Base-by-base conservation (phyloP, 345 rosid species). In the Eucalyptus viminalis region DNA sequence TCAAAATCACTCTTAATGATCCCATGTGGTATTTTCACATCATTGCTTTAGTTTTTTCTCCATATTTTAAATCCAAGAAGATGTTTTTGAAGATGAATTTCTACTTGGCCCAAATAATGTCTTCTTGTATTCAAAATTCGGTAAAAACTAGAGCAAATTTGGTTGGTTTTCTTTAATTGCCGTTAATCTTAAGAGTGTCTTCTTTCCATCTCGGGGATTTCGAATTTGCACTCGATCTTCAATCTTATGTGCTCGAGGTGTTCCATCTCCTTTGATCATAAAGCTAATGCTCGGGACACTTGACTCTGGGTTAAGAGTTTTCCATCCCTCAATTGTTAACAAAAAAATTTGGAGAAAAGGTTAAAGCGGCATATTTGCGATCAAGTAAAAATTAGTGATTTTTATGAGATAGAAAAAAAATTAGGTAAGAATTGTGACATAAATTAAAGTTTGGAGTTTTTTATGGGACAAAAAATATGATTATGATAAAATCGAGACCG, bases 311-410 rank as follows among this genome's bases (percentile, higher is more conserved):
- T 53, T 53, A 53, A 53, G 58, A 53, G 58, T 19, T 56, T 56
- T 56, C 1, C 13, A 56, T 56, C 6, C 1, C 12, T 22, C 3
- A 3, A 3, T 51, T 51, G 21, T 6, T 19, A 17, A 16, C 0
- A 9, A 51, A 51, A 17, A 1, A 1, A 1, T 25, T 9, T 56
- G 29, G 13, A 56, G 6, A 9, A 25, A 24, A 14, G 27, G 29
- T 24, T 24, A 9, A 56, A n/a, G 16, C 0, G 19, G 6, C 37
- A 14, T n/a, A 65, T n/a, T 14, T 65, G 10, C 1, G 3, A 14
- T 65, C 1, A 29, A 4, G 3, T 29, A n/a, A 14, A 29, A 65
- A 2, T 5, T 4, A 1, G 4, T 2, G 6, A 9, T 31, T 3
- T 31, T 31, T 67, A 9, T 0, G 7, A 62, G 11, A 22, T 0